Evolutionary conservation across 768 basidiomycete species (phyloP).

Genomic region (Suillus hirtellus): DNA sequence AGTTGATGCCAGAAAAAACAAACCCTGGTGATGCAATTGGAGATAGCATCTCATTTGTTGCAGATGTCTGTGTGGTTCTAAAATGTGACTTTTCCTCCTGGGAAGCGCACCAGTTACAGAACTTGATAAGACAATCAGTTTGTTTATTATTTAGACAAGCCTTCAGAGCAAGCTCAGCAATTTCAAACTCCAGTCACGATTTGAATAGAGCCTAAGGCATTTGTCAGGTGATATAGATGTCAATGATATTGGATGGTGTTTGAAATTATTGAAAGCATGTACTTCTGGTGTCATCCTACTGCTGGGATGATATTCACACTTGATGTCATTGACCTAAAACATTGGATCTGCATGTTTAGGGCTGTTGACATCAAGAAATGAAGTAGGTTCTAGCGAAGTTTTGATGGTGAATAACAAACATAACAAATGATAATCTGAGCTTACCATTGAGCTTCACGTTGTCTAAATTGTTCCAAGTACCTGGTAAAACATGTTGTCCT

Average conservation of each 20-base stretch:
- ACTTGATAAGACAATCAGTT: conserved; percentile 20
- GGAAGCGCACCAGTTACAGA: conserved; percentile 13
- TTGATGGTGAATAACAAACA: not conserved
- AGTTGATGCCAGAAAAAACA: not conserved
- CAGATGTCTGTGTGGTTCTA: conserved; percentile 20
- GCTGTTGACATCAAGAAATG: not conserved
- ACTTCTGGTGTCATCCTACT: conserved; percentile 12
- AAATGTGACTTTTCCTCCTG: conserved; percentile 18
- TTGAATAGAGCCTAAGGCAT: conserved; percentile 32
- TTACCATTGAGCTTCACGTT: not conserved
- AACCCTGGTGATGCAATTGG: conserved; percentile 11
- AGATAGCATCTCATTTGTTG: conserved; percentile 22
- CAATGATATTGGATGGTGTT: not conserved
- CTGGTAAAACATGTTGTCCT: not conserved
- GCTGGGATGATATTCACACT: conserved; percentile 25
- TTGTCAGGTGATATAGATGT: conserved; percentile 2
- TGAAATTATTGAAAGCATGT: conserved; percentile 20
- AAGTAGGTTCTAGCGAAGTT: not conserved
- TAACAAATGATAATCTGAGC: not conserved
- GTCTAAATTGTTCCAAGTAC: not conserved
- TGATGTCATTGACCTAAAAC: conserved; percentile 20
- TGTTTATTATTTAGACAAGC: conserved; percentile 22
- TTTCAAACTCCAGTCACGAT: conserved; percentile 30
- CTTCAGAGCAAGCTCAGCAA: conserved; percentile 28
- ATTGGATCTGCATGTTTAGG: not conserved